A percentile compares a stretch with the other conserved stretches of the same genome.
Evolutionary conservation across 192 early-diverging fungal species (phyloP).

Genomic region (Coemansia sp.): DNA sequence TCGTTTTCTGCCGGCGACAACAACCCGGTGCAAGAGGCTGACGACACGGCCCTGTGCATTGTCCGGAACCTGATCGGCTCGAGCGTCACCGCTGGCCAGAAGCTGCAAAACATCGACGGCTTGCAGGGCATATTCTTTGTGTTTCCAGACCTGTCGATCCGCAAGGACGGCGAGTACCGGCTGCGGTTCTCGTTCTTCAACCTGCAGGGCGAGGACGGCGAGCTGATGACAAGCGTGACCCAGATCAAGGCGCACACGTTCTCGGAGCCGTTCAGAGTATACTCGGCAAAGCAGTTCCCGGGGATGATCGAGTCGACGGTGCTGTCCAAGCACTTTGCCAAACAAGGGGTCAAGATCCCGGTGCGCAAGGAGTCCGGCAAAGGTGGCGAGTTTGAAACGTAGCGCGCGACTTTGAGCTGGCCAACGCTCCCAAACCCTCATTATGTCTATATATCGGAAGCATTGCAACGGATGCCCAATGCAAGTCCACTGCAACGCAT

Average conservation of each 20-base stretch:
- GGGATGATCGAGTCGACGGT: conserved; percentile 73
- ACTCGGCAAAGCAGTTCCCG: conserved; percentile 72
- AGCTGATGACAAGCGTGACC: conserved; percentile 51
- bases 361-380: conserved; percentile 64
- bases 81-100: conserved; percentile 56
- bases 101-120: conserved; percentile 56
- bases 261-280: conserved; percentile 64
- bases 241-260: conserved; percentile 56
- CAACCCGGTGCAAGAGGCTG: background rate
- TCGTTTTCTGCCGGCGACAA: conserved; percentile 25
- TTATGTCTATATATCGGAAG: background rate
- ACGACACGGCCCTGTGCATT: conserved; percentile 8
- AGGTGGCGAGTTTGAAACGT: background rate
- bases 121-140: conserved; percentile 70
- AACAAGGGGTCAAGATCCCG: conserved; percentile 72
- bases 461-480: no score
- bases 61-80: conserved; percentile 63
- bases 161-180: conserved; percentile 67
- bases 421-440: no score
- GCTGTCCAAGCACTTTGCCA: conserved; percentile 68
- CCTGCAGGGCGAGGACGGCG: conserved; percentile 45
- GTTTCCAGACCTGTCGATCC: conserved; percentile 72
- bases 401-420: no score
- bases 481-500: no score
- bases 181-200: conserved; percentile 65